Evolutionary conservation across 2,329 filamentous ascomycete species (phyloP).

Genomic region (Venturia oleaginea): DNA sequence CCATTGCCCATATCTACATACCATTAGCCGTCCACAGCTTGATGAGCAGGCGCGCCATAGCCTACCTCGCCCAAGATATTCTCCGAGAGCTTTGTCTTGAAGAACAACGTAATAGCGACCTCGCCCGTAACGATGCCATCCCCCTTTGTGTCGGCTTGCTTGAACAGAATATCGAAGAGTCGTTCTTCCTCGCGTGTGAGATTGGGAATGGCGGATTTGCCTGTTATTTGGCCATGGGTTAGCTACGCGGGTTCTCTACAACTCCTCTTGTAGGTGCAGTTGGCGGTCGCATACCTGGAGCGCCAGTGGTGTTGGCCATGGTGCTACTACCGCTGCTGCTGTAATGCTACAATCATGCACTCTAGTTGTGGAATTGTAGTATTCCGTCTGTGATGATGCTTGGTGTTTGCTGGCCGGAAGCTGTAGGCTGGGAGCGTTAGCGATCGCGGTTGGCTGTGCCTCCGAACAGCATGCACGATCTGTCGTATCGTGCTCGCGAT

Average conservation of each 20-base stretch:
- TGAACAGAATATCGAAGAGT: conserved; percentile 86
- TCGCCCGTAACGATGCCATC: conserved; percentile 94
- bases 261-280: neutral
- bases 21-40: conserved; percentile 9
- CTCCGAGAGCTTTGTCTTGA: conserved; percentile 84
- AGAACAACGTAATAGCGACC: conserved; percentile 93
- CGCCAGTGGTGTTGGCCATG: neutral
- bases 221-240: conserved; percentile 6
- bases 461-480: neutral
- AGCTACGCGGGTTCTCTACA: neutral
- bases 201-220: conserved; percentile 58
- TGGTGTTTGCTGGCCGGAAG: neutral
- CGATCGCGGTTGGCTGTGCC: neutral
- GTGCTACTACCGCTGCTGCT: conserved; percentile 5
- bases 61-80: conserved; percentile 75
- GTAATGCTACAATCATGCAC: conserved; percentile 5
- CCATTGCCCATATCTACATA: conserved; percentile 92
- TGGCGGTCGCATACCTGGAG: conserved; percentile 1
- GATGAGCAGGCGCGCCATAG: conserved; percentile 1
- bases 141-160: conserved; percentile 82
- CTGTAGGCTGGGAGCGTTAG: neutral
- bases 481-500: neutral
- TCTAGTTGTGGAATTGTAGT: neutral
- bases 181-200: conserved; percentile 87
- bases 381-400: neutral